Conservation (phyloP, 148 eudicot genomes). For the Fagopyrum tataricum region DNA sequence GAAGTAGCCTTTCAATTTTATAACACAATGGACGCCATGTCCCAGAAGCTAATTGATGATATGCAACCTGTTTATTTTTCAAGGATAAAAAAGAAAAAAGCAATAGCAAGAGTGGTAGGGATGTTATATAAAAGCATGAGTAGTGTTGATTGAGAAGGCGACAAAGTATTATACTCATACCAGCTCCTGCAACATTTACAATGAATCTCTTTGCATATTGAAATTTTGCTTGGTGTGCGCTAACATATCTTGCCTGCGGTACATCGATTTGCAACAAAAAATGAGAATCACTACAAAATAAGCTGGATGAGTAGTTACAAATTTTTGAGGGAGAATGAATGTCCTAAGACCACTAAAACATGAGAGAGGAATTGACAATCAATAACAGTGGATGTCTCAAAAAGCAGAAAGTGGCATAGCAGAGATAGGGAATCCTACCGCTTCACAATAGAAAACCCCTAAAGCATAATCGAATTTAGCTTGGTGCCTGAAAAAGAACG, state of each 20-base stretch:
- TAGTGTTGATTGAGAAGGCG: neutral
- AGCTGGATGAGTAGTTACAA: neutral
- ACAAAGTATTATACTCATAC: constrained; percentile 20
- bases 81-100: no score
- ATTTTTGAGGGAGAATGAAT: neutral
- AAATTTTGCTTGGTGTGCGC: constrained; percentile 57
- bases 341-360: neutral
- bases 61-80: no score
- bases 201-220: constrained; percentile 45
- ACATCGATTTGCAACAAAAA: neutral
- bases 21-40: no score
- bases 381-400: neutral
- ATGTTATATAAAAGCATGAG: neutral
- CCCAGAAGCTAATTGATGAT: no score
- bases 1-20: no score
- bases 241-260: constrained; percentile 59
- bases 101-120: neutral
- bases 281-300: neutral
- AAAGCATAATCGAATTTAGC: constrained; percentile 59
- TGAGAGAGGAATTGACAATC: neutral
- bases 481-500: constrained; percentile 81
- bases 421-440: constrained; percentile 33
- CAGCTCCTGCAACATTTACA: constrained; percentile 39
- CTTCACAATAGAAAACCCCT: constrained; percentile 47
- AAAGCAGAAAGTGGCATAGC: neutral